phyloP scores from a whole-genome alignment of 2,329 filamentous ascomycete species.

The Exophiala sp. region DNA sequence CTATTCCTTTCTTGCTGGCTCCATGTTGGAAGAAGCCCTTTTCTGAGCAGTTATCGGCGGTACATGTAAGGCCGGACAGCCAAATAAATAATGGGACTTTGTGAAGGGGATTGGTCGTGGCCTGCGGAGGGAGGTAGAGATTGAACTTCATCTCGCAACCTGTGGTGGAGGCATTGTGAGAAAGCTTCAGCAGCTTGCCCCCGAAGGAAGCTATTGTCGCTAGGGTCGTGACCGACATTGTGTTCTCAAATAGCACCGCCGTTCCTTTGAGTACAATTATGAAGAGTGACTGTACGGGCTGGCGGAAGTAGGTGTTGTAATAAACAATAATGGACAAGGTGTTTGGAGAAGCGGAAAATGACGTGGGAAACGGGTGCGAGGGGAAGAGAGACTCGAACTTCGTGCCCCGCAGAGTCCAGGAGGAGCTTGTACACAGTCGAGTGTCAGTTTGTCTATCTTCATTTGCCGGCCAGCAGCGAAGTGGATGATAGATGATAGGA shows the following conservation, averaged over 20 bases:
- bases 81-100: slow-evolving; percentile 85
- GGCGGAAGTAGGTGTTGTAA: too few species aligned
- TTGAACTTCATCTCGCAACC: slow-evolving; percentile 88
- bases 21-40: slow-evolving; percentile 86
- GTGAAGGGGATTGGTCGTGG: slow-evolving; percentile 46
- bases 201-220: slow-evolving; percentile 87
- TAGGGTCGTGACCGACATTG: slow-evolving; percentile 82
- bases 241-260: slow-evolving; percentile 24
- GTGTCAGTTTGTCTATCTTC: background rate
- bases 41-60: slow-evolving; percentile 70
- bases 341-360: slow-evolving; percentile 7
- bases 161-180: slow-evolving; percentile 71
- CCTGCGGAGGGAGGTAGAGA: slow-evolving; percentile 77
- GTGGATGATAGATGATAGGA: too few species aligned
- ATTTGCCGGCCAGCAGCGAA: background rate
- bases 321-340: background rate
- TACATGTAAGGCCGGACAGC: slow-evolving; percentile 90
- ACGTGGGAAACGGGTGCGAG: slow-evolving; percentile 2
- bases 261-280: background rate
- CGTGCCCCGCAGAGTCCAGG: background rate
- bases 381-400: background rate
- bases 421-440: too few species aligned
- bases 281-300: too few species aligned
- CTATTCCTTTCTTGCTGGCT: slow-evolving; percentile 74
- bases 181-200: slow-evolving; percentile 89